Base-by-base conservation (phyloP, 2,329 filamentous ascomycete genomes). In the Ilyonectria sp. region DNA sequence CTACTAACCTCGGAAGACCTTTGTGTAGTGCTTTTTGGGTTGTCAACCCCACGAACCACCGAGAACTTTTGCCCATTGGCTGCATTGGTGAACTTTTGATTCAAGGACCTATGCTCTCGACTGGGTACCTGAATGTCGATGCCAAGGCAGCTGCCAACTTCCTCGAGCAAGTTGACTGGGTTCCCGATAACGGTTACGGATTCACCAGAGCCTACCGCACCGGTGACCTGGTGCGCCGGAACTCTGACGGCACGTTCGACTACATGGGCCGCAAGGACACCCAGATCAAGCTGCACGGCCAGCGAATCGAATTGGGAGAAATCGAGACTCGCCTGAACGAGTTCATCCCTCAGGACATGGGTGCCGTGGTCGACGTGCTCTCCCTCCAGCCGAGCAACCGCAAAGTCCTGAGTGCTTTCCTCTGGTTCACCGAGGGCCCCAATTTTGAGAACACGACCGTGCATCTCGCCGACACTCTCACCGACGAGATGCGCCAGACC, bases 221-320 rank as follows among this genome's bases (percentile, higher is more conserved):
- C 0, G 86, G 86, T 2, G 86, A 87, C 65, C 75, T 87, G 4
- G 86, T 79, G 2, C 76, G 76, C 37, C 85, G 85, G 31, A 76
- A 82, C 31, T 73, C 76, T 0, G 81, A 86, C 50, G 83, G 83
- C 1, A 77, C 75, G 2, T 73, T 87, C 5, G 74, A 80, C 0
- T 86, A 83, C 50, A 68, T 87, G 23, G 87, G 87, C 21, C 80
- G 89, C 3, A 88, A 87, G 64, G 88, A 91, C 68, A 83, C 82
- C 0, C 88, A 91, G 72, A 83, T 90, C 40, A 91, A 91, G 76
- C 77, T 91, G 5, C 82, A 85, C 15, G 91, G 90, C 6, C 89
- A 86, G 66, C 79, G 88, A 37, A 82, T 89, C 46, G 90, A 87
- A 76, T 80, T 88, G 11, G 75, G 69, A 3, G 80, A 80, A 33